Percentiles rank a stretch among this genome's conserved stretches.
Conservation (phyloP, 495 filamentous ascomycete genomes). For the Aspergillus campestris region DNA sequence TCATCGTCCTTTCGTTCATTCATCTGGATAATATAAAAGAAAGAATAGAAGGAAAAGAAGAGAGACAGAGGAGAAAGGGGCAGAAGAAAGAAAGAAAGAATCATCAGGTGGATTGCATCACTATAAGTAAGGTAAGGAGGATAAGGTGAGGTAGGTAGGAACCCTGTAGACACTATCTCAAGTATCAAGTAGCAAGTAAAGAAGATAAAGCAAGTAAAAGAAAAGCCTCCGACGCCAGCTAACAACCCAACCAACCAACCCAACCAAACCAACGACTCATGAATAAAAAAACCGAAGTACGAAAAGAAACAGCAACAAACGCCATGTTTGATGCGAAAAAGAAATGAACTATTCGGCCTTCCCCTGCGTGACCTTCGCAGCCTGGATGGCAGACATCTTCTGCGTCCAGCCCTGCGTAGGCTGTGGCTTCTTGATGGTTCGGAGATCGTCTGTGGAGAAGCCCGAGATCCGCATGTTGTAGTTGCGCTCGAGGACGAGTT, state of each 20-base stretch:
- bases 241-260: too few relatives aligned
- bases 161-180: too few relatives aligned
- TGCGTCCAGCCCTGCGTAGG: conserved; percentile 80
- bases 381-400: conserved; percentile 94
- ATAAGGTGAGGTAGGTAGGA: too few relatives aligned
- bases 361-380: conserved; percentile 63
- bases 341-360: conserved; percentile 27
- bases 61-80: neutral
- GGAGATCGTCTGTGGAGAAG: conserved; percentile 85
- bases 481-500: conserved; percentile 89
- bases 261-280: too few relatives aligned
- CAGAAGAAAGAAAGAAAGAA: conserved; percentile 5
- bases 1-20: neutral
- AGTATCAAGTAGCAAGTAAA: too few relatives aligned
- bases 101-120: neutral
- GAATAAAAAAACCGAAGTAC: neutral
- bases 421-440: conserved; percentile 86
- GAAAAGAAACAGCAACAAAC: too few relatives aligned
- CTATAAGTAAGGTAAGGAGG: too few relatives aligned
- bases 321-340: neutral
- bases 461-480: conserved; percentile 98
- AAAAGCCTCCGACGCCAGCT: too few relatives aligned
- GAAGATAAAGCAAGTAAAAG: too few relatives aligned
- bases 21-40: neutral
- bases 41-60: neutral